These are phyloP conservation scores for Lotmaria passim DNA, from an alignment of 208 protist species.

Conservation along the genomic window DNA sequence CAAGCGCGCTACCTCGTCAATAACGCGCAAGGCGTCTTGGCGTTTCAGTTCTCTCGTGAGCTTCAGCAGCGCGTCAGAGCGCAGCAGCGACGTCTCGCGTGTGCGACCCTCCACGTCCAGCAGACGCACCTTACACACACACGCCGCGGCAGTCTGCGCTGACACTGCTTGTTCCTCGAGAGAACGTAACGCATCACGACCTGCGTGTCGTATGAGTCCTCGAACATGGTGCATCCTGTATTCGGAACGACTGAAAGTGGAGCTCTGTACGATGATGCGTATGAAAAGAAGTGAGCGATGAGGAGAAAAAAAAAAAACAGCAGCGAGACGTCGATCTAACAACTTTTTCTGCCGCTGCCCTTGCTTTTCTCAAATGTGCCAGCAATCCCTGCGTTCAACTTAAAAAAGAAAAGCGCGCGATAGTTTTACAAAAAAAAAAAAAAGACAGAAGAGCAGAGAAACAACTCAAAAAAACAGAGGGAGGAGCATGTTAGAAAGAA, in stretches of 20 bases:
- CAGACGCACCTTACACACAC: constrained; percentile 20
- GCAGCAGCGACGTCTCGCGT: constrained; percentile 20
- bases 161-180: constrained; percentile 25
- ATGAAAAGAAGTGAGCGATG: not conserved
- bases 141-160: constrained; percentile 4
- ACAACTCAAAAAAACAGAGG: too few species aligned
- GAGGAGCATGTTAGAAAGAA: too few species aligned
- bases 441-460: too few species aligned
- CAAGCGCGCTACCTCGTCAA: constrained; percentile 29
- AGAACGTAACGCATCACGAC: constrained; percentile 24
- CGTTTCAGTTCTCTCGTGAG: constrained; percentile 10
- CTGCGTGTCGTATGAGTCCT: constrained; percentile 48
- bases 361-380: too few species aligned
- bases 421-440: too few species aligned
- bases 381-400: too few species aligned
- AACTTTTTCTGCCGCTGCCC: too few species aligned
- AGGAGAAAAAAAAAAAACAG: constrained; percentile 3
- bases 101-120: constrained; percentile 21
- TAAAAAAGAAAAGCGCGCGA: too few species aligned
- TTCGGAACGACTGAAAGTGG: not conserved
- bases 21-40: constrained; percentile 33
- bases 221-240: constrained; percentile 63
- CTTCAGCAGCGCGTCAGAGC: constrained; percentile 25
- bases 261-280: too few species aligned
- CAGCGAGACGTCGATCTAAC: not conserved